These are phyloP conservation scores for Rubus parviflorus DNA, from an alignment of 306 rosid genomes.

Conservation along the genomic window DNA sequence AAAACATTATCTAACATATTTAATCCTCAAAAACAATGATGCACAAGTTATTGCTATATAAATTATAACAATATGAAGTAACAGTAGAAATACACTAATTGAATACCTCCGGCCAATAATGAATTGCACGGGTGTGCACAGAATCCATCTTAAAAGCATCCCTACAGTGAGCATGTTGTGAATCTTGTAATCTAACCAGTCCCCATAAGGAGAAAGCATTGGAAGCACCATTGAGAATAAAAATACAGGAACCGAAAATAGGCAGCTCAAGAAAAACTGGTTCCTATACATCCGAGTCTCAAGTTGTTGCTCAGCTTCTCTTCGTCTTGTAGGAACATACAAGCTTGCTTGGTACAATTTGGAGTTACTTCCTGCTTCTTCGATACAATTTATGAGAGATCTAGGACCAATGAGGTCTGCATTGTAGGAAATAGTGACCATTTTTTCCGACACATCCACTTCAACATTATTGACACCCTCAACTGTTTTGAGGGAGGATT, in stretches of 20 bases:
- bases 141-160: constrained; percentile 76
- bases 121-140: constrained; percentile 92
- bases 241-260: constrained; percentile 82
- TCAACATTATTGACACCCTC: constrained; percentile 72
- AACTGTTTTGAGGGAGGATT: constrained; percentile 60
- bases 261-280: constrained; percentile 78
- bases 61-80: constrained; percentile 9
- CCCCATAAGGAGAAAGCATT: constrained; percentile 86
- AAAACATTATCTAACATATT: neutral
- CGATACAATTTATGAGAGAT: constrained; percentile 57
- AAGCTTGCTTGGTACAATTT: constrained; percentile 52
- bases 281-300: constrained; percentile 67
- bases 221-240: constrained; percentile 90
- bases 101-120: constrained; percentile 78
- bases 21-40: constrained; percentile 18
- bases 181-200: constrained; percentile 72
- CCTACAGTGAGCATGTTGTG: constrained; percentile 82
- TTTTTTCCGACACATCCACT: constrained; percentile 49
- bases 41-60: constrained; percentile 13
- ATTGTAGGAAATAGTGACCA: constrained; percentile 53
- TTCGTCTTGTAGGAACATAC: constrained; percentile 59
- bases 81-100: constrained; percentile 9
- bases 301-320: constrained; percentile 59
- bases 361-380: constrained; percentile 48
- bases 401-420: constrained; percentile 85